Evolutionary conservation across 345 rosid genomes (phyloP).

Genomic region (Ceriops decandra): DNA sequence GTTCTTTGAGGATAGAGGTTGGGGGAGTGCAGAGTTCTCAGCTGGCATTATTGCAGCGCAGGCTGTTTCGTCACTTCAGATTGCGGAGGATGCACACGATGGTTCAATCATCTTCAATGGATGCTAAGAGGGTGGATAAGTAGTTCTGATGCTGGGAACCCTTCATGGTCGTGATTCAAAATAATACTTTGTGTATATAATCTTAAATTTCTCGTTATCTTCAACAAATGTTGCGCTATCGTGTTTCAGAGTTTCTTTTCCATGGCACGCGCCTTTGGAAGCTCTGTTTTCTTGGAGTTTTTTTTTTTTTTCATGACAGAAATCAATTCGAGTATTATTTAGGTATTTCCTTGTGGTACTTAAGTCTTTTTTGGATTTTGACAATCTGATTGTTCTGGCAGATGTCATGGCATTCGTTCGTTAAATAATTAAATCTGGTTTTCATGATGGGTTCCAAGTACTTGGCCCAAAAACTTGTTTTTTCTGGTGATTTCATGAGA

Average conservation of each 20-base stretch:
- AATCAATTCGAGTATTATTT: too few relatives aligned
- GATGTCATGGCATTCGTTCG: too few relatives aligned
- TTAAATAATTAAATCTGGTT: too few relatives aligned
- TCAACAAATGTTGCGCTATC: conserved; percentile 9
- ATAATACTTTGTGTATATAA: conserved; percentile 36
- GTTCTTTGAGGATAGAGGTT: conserved; percentile 37
- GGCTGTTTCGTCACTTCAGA: conserved; percentile 85
- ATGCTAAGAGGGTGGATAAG: conserved; percentile 44
- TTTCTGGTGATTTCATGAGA: too few relatives aligned
- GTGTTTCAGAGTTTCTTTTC: conserved; percentile 11
- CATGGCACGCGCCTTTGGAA: background rate
- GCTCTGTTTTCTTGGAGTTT: background rate
- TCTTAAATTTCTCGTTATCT: background rate
- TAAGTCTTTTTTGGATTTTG: too few relatives aligned
- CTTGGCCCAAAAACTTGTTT: too few relatives aligned
- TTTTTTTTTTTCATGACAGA: too few relatives aligned
- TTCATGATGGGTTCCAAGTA: too few relatives aligned
- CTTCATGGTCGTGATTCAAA: conserved; percentile 10
- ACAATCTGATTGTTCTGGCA: too few relatives aligned
- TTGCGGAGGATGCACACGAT: conserved; percentile 56
- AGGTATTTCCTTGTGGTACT: too few relatives aligned
- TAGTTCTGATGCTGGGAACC: background rate
- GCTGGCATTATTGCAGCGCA: conserved; percentile 72
- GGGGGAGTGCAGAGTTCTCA: conserved; percentile 47
- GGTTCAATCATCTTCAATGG: conserved; percentile 53